Evolutionary conservation across 23 red algal species (phyloP), one percentile per base, ranked within the genome.

Genomic region (Gracilaria vermiculophylla): DNA sequence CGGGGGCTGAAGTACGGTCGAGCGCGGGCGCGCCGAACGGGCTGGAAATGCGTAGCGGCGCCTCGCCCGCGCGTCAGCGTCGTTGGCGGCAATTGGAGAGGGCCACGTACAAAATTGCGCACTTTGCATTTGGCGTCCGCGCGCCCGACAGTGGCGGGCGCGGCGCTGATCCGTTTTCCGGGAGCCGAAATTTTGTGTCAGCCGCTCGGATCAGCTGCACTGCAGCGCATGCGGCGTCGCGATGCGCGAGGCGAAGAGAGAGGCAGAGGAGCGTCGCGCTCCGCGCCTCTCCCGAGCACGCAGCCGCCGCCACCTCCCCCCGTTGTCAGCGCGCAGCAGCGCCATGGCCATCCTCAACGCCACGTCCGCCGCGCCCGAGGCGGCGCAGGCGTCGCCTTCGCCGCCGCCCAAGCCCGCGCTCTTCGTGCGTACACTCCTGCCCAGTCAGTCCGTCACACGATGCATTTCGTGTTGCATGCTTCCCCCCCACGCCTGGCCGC

Each of bases 291-390:
- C n/a, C n/a, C n/a, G n/a, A n/a, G n/a, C n/a, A n/a, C 52, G 52
- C 52, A 20, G 52, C 52, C 23, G 52, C 52, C 52, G 52, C 52
- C 2, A 3, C 52, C 8, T 7, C 45, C 7, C 14, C 7, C 7
- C 45, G 8, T 49, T 49, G 45, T 49, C 7, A 55, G 61, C 24
- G 6, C 23, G 64, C 32, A 69, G 64, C 64, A 5, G 0, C 36
- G 23, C 65, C 17, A 86, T 86, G 81, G 81, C 81, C 17, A 86
- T 86, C 42, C 81, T 72, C 60, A 72, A 86, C 60, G 81, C 81
- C 5, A n/a, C 36, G 43, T 49, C 43, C 13, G 48, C 37, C 45
- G 61, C 60, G 21, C 60, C 54, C 25, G 14, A 67, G n/a, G 19
- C 54, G 81, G 42, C 81, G 14, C 48, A 29, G 5, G 56, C 81